These are phyloP conservation scores for Apiosordaria backusii DNA, from an alignment of 495 filamentous ascomycete genomes.

Conservation along the genomic window DNA sequence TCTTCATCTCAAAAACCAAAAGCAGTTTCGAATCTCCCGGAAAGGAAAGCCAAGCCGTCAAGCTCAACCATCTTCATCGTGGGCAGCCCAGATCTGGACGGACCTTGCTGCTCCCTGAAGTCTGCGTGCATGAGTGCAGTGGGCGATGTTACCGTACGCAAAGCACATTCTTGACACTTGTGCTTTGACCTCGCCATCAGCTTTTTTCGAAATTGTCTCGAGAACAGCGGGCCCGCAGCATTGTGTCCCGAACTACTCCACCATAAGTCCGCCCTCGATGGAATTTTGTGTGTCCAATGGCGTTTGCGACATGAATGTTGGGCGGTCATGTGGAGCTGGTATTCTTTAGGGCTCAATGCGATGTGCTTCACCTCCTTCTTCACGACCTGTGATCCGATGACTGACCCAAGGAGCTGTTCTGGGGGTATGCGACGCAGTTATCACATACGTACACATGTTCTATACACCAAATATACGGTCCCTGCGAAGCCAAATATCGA, in stretches of 20 bases:
- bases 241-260: background rate
- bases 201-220: background rate
- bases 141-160: background rate
- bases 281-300: background rate
- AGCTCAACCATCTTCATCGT: conserved; percentile 7
- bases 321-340: background rate
- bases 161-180: background rate
- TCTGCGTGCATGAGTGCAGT: conserved; percentile 13
- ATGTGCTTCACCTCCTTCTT: background rate
- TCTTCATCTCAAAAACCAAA: conserved; percentile 1
- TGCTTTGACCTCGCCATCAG: conserved; percentile 8
- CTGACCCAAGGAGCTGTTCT: no score
- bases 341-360: background rate
- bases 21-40: background rate
- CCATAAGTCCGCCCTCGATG: background rate
- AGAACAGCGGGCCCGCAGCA: background rate
- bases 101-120: conserved; percentile 12
- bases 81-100: conserved; percentile 11
- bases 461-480: no score
- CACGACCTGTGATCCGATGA: background rate
- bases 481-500: background rate
- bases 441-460: no score
- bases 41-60: conserved; percentile 5
- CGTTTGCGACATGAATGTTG: background rate
- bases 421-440: no score